Base-by-base conservation (phyloP, 768 basidiomycete genomes). In the Coprinellus micaceus region DNA sequence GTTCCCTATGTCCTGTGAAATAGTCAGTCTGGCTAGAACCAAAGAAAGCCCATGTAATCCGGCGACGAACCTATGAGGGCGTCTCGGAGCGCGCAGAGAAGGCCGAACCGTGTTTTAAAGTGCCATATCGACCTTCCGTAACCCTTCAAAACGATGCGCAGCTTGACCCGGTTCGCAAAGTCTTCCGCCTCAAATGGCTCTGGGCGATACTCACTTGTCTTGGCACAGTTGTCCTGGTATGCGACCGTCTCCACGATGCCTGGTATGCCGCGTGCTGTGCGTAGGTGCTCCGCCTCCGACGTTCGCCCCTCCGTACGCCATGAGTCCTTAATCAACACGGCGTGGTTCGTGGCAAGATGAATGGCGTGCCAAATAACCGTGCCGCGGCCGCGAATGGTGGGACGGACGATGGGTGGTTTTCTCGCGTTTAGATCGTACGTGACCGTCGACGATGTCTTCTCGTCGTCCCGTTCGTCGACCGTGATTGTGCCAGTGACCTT, bases 1-100 rank as follows among this genome's bases (percentile, higher is more conserved):
- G n/a, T 12, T 47, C 25, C n/a, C 46, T n/a, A 24, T 47, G 46
- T 6, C 2, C 46, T 47, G 40, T 33, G 7, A 33, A 13, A 33
- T 10, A 21, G 22, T 19, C n/a, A 19, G 25, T 12, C 25, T 15
- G 1, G 22, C 13, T 5, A 21, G 22, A 22, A 45, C 21, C 30
- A 29, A 19, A 56, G 57, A 3, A 25, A 45, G 52, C n/a, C n/a
- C n/a, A n/a, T n/a, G n/a, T 29, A 48, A 28, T n/a, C n/a, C 24
- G 28, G 7, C 5, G 5, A 48, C 54, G n/a, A 17, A 49, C 54
- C 45, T 1, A 22, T 4, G 12, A 57, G 30, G 3, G 55, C 49
- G n/a, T 50, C 49, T 5, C 33, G 33, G 17, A 51, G 12, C 11
- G 49, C 49, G 13, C 17, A 11, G 13, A 51, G n/a, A 21, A 51